Evolutionary conservation across 306 rosid species (phyloP).

Genomic region (Benincasa hispida): DNA sequence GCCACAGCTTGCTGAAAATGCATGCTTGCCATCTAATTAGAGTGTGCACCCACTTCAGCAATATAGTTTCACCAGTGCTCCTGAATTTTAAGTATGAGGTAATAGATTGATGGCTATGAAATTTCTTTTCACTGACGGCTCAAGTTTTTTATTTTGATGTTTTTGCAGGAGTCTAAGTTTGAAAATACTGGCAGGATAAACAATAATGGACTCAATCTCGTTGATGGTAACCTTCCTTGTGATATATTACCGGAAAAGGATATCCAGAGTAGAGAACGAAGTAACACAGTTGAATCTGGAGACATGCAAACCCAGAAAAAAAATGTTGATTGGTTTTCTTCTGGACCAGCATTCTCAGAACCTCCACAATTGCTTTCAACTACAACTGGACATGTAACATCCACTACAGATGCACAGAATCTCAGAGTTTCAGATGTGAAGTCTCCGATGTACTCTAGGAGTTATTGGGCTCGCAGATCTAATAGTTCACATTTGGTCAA

Average conservation of each 20-base stretch:
- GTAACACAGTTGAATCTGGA: constrained; percentile 20
- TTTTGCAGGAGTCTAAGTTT: constrained; percentile 45
- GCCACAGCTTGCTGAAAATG: background rate
- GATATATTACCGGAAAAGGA: constrained; percentile 22
- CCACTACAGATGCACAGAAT: constrained; percentile 20
- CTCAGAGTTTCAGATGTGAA: constrained; percentile 23
- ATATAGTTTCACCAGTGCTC: background rate
- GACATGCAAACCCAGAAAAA: constrained; percentile 29
- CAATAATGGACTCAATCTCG: constrained; percentile 21
- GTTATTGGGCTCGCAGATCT: constrained; percentile 41
- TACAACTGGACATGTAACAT: constrained; percentile 23
- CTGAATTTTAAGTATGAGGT: background rate
- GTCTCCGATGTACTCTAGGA: constrained; percentile 34
- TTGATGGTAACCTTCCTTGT: constrained; percentile 31
- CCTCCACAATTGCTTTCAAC: constrained; percentile 29
- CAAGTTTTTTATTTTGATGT: constrained; percentile 7
- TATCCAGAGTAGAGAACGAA: constrained; percentile 18
- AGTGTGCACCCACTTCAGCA: background rate
- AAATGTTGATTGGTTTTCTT: constrained; percentile 21
- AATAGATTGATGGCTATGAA: constrained; percentile 1
- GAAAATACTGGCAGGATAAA: constrained; percentile 31
- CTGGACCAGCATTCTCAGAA: constrained; percentile 28
- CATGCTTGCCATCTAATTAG: background rate
- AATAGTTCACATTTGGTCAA: constrained; percentile 47
- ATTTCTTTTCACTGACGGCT: constrained; percentile 12